Conservation (phyloP, 768 basidiomycete genomes). For the Lactifluus volemus region DNA sequence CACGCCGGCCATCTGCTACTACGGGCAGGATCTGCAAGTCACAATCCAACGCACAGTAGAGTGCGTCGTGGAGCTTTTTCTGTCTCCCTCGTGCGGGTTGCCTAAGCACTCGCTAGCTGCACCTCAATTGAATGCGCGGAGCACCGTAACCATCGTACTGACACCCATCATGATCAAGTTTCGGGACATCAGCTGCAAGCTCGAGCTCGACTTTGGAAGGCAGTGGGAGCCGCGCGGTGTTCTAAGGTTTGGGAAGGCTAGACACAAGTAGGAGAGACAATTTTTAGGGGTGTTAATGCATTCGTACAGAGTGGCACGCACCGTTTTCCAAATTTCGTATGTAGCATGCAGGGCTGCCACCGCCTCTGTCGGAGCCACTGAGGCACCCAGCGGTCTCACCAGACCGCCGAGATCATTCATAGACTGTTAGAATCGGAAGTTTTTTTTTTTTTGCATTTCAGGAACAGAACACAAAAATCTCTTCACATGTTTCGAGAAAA, state of each 20-base stretch:
- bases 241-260: not conserved
- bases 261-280: not conserved
- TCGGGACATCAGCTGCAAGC: not conserved
- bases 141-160: not conserved
- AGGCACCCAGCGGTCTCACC: not conserved
- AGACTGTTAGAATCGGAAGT: not conserved
- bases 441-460: not conserved
- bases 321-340: not conserved
- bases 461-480: not conserved
- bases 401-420: not conserved
- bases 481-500: constrained; percentile 1
- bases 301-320: not conserved
- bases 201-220: not conserved
- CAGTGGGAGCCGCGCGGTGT: not conserved
- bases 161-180: not conserved
- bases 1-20: not conserved
- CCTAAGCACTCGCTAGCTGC: not conserved
- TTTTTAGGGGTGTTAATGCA: not conserved
- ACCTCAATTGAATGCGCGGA: not conserved
- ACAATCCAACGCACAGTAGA: constrained; percentile 9
- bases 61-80: not conserved
- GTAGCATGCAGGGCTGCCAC: not conserved
- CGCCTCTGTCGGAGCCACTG: not conserved
- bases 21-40: constrained; percentile 1
- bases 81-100: not conserved